phyloP scores from a whole-genome alignment of 768 basidiomycete species.

The Leucocoprinus birnbaumii region DNA sequence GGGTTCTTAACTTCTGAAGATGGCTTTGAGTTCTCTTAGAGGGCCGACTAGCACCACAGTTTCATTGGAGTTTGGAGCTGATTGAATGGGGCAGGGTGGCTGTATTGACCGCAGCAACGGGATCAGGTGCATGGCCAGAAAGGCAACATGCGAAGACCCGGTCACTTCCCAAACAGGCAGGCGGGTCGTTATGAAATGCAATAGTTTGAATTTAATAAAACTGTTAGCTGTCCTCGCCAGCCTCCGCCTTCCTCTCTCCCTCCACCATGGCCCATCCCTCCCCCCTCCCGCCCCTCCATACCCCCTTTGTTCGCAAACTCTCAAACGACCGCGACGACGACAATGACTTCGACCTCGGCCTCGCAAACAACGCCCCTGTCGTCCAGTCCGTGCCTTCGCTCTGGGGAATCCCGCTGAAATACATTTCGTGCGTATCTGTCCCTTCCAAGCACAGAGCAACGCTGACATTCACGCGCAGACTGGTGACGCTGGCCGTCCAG shows the following conservation, averaged over 20 bases:
- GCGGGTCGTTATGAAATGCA: conserved; percentile 1
- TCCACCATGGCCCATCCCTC: conserved; percentile 8
- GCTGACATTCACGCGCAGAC: conserved; percentile 35
- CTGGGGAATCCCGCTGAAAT: conserved; percentile 76
- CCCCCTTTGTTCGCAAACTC: neutral
- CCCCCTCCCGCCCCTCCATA: conserved; percentile 7
- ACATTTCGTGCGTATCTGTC: conserved; percentile 59
- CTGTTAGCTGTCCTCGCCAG: neutral
- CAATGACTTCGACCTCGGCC: neutral
- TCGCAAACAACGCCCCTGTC: conserved; percentile 1
- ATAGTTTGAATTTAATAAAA: neutral
- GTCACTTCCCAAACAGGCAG: conserved; percentile 1
- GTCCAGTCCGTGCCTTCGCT: conserved; percentile 41
- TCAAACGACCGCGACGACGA: conserved; percentile 1
- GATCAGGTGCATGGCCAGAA: neutral
- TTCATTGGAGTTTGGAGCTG: neutral
- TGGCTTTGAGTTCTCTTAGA: neutral
- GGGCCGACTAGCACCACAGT: neutral
- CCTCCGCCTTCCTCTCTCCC: neutral
- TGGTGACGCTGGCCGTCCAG: conserved; percentile 86
- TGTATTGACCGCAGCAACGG: conserved; percentile 10
- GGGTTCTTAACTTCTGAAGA: neutral
- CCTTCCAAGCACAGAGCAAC: neutral
- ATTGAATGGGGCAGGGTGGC: neutral
- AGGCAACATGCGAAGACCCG: neutral